These are phyloP conservation scores for Colletotrichum karsti DNA, from an alignment of 2,329 filamentous ascomycete genomes.

Conservation along the genomic window DNA sequence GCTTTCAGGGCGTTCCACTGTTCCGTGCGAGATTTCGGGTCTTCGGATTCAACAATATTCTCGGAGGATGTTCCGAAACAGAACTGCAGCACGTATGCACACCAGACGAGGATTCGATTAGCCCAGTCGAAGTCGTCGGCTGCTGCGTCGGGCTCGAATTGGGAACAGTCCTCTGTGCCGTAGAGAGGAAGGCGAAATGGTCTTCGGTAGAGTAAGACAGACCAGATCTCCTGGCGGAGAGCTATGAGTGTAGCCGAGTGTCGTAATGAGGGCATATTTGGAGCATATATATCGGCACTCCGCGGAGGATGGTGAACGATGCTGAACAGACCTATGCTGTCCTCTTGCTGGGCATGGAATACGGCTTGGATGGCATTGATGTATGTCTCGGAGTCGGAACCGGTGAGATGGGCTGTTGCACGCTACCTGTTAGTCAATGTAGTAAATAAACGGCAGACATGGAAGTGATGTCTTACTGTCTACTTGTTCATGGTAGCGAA, in stretches of 20 bases:
- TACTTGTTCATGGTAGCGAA: constrained; percentile 10
- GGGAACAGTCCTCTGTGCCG: constrained; percentile 6
- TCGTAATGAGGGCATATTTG: background rate
- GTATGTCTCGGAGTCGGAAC: constrained; percentile 8
- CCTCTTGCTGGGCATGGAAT: constrained; percentile 6
- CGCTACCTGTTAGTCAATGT: background rate
- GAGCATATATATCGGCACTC: background rate
- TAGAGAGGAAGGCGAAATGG: constrained; percentile 6
- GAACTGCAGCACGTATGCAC: constrained; percentile 70
- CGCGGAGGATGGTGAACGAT: background rate
- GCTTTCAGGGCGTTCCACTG: constrained; percentile 54
- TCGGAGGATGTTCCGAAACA: constrained; percentile 55
- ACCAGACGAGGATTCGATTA: constrained; percentile 68
- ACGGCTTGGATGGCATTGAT: constrained; percentile 12
- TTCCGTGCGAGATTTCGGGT: constrained; percentile 37
- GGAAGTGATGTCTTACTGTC: background rate
- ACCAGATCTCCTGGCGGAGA: constrained; percentile 12
- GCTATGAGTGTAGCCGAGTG: constrained; percentile 1
- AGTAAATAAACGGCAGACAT: accelerated
- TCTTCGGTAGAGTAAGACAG: constrained; percentile 9
- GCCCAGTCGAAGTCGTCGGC: constrained; percentile 64
- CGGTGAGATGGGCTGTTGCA: background rate
- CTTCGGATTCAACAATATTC: constrained; percentile 14
- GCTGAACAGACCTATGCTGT: background rate
- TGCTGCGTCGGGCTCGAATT: background rate